Evolutionary conservation across 1,139 yeast genomes (phyloP).

Genomic region (Geotrichum australiense): DNA sequence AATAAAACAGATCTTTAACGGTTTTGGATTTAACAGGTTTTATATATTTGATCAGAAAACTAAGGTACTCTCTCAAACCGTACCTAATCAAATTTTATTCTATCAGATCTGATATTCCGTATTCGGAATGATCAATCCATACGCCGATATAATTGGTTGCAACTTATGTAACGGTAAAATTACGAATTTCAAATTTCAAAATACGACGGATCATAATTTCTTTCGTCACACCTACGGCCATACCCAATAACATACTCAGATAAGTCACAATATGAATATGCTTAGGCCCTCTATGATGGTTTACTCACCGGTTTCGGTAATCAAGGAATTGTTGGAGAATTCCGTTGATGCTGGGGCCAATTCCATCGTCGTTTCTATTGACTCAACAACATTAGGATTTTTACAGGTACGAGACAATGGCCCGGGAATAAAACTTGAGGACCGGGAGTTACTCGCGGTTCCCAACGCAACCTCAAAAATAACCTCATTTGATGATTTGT

Average conservation of each 20-base stretch:
- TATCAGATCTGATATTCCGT: conserved; percentile 5
- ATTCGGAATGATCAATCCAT: background rate
- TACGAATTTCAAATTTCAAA: conserved; percentile 2
- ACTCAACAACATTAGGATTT: conserved; percentile 58
- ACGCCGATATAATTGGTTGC: background rate
- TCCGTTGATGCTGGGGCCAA: conserved; percentile 68
- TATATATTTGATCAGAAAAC: too few species aligned
- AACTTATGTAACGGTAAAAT: background rate
- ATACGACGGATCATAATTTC: too few species aligned
- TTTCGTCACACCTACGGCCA: too few species aligned
- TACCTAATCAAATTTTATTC: too few species aligned
- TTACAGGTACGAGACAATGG: conserved; percentile 73
- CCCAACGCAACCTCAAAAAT: conserved; percentile 71
- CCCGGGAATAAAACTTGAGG: conserved; percentile 52
- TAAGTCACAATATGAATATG: background rate
- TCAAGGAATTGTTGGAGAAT: conserved; percentile 73
- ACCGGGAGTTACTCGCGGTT: conserved; percentile 53
- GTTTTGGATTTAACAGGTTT: too few species aligned
- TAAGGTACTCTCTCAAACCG: too few species aligned
- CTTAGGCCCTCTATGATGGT: conserved; percentile 9
- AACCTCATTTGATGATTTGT: conserved; percentile 44
- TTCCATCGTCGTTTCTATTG: conserved; percentile 51
- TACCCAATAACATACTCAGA: too few species aligned
- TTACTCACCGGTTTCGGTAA: conserved; percentile 8
- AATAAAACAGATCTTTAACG: too few species aligned